Conservation (phyloP, 2,329 filamentous ascomycete species). For the Didymella exigua region DNA sequence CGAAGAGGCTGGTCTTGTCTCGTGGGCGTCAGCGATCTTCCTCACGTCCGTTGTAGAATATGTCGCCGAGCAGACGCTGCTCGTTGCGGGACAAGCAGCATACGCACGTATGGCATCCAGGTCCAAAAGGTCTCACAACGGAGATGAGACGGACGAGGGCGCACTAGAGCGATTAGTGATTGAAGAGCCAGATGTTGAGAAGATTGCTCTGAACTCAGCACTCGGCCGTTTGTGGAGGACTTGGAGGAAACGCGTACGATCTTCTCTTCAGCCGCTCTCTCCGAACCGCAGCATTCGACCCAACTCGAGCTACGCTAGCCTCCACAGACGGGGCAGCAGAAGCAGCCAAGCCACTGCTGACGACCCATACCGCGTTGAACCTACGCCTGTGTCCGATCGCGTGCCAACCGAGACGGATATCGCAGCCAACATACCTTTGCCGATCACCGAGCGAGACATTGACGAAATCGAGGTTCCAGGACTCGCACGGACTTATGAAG, state of each 20-base stretch:
- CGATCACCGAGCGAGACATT: constrained; percentile 69
- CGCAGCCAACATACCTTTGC: constrained; percentile 70
- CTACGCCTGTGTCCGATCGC: constrained; percentile 52
- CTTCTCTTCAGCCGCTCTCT: constrained; percentile 35
- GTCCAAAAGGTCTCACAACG: constrained; percentile 43
- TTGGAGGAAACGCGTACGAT: constrained; percentile 85
- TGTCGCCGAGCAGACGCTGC: constrained; percentile 86
- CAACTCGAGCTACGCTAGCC: constrained; percentile 38
- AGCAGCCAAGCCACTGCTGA: constrained; percentile 39
- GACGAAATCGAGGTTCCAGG: constrained; percentile 82
- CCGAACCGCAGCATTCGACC: constrained; percentile 35
- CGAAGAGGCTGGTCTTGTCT: constrained; percentile 61
- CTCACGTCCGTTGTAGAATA: constrained; percentile 93
- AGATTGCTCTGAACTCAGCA: constrained; percentile 85
- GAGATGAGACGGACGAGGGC: constrained; percentile 59
- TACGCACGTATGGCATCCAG: constrained; percentile 64
- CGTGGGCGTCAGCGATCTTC: constrained; percentile 92
- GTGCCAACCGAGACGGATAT: constrained; percentile 53
- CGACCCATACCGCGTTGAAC: constrained; percentile 25
- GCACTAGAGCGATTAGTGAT: constrained; percentile 74
- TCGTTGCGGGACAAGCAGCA: constrained; percentile 85
- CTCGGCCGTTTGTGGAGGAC: constrained; percentile 90
- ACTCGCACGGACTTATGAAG: constrained; percentile 69
- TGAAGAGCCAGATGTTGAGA: constrained; percentile 90
- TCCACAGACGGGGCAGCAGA: constrained; percentile 37